Conservation (phyloP, 257 asterid genomes). For the Striga asiatica region DNA sequence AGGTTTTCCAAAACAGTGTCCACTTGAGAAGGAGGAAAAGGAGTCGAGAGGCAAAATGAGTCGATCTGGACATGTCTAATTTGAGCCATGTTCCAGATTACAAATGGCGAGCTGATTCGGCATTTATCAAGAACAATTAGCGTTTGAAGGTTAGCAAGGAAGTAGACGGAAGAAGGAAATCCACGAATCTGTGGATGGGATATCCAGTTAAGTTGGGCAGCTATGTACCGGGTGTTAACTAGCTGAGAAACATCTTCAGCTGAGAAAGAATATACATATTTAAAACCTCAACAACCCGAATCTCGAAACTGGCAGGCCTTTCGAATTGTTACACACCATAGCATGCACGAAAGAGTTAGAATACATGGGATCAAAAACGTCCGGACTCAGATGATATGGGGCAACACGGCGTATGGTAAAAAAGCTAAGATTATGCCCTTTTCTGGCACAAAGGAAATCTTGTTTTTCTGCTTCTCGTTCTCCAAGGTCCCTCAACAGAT, state of each 20-base stretch:
- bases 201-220: slow-evolving; percentile 1
- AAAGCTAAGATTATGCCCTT: neutral
- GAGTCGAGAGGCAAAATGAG: slow-evolving; percentile 7
- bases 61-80: slow-evolving; percentile 12
- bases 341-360: slow-evolving; percentile 4
- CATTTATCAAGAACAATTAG: neutral
- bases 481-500: slow-evolving; percentile 7
- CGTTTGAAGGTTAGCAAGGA: slow-evolving; percentile 12
- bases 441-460: slow-evolving; percentile 2
- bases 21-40: neutral
- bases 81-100: slow-evolving; percentile 7
- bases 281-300: no score
- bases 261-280: slow-evolving; percentile 11
- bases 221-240: slow-evolving; percentile 8
- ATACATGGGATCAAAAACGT: neutral
- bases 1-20: neutral
- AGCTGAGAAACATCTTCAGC: slow-evolving; percentile 4
- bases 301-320: no score
- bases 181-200: no score
- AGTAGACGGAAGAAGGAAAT: slow-evolving; percentile 7
- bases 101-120: neutral
- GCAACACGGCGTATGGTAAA: neutral
- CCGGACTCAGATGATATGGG: slow-evolving; percentile 5
- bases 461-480: slow-evolving; percentile 3
- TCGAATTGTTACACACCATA: no score